Conservation (phyloP, 202 grass and related monocot genomes). For the Zoysia matrella region DNA sequence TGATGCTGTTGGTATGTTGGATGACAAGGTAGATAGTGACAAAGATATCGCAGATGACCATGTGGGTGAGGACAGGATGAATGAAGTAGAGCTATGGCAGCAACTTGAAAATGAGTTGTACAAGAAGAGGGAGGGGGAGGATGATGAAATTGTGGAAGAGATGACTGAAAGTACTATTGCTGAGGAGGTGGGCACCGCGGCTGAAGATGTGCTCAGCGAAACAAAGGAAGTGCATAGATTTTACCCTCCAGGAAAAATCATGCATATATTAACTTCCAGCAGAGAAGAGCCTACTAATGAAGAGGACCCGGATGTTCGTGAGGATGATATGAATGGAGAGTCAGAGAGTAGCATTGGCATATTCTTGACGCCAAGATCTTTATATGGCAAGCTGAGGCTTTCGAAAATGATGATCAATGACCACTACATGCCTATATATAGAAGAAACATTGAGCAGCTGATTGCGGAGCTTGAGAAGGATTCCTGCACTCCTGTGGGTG, state of each 20-base stretch:
- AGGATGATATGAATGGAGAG: slow-evolving; percentile 24
- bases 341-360: slow-evolving; percentile 59
- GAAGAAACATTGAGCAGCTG: slow-evolving; percentile 78
- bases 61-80: slow-evolving; percentile 47
- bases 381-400: slow-evolving; percentile 95
- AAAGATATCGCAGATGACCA: slow-evolving; percentile 38
- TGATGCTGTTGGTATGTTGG: slow-evolving; percentile 52
- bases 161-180: slow-evolving; percentile 61
- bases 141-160: slow-evolving; percentile 67
- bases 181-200: slow-evolving; percentile 48
- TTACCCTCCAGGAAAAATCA: slow-evolving; percentile 95
- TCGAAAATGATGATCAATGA: slow-evolving; percentile 95
- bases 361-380: slow-evolving; percentile 76
- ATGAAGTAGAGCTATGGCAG: slow-evolving; percentile 85
- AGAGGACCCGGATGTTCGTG: slow-evolving; percentile 13
- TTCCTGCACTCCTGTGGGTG: slow-evolving; percentile 23
- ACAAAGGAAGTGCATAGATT: slow-evolving; percentile 82
- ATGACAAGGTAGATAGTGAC: slow-evolving; percentile 57
- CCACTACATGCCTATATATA: slow-evolving; percentile 97
- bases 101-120: slow-evolving; percentile 91
- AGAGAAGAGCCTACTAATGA: slow-evolving; percentile 44
- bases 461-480: slow-evolving; percentile 73
- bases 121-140: slow-evolving; percentile 50
- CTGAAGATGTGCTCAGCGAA: slow-evolving; percentile 58
- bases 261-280: slow-evolving; percentile 70